phyloP scores from a whole-genome alignment of 2,329 filamentous ascomycete species.

The Epichloe gansuensis region DNA sequence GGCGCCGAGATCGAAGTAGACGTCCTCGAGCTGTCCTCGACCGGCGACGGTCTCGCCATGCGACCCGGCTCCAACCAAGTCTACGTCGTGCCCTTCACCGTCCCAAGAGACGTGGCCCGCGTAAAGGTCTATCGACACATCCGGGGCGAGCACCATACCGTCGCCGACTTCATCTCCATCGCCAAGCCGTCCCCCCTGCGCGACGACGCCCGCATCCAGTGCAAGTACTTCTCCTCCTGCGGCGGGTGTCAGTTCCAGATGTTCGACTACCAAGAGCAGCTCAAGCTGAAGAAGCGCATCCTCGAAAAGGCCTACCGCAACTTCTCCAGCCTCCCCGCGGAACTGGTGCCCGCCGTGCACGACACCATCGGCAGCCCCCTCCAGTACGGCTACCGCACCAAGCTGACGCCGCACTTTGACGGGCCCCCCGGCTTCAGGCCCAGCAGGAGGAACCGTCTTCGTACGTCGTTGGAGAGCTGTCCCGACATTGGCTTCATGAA shows the following conservation, averaged over 20 bases:
- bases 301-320: slow-evolving; percentile 86
- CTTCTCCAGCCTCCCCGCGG: slow-evolving; percentile 71
- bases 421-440: slow-evolving; percentile 49
- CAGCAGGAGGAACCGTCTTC: slow-evolving; percentile 33
- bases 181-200: slow-evolving; percentile 59
- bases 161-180: slow-evolving; percentile 73
- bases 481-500: slow-evolving; percentile 83
- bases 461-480: slow-evolving; percentile 40
- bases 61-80: slow-evolving; percentile 50
- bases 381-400: slow-evolving; percentile 89
- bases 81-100: slow-evolving; percentile 78
- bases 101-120: slow-evolving; percentile 70
- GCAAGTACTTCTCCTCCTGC: slow-evolving; percentile 77
- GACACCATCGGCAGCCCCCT: slow-evolving; percentile 79
- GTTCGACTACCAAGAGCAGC: slow-evolving; percentile 77
- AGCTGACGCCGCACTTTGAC: slow-evolving; percentile 93
- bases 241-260: slow-evolving; percentile 97
- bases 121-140: slow-evolving; percentile 70
- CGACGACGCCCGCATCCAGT: slow-evolving; percentile 64
- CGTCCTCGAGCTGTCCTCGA: slow-evolving; percentile 75
- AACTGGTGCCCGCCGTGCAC: slow-evolving; percentile 59
- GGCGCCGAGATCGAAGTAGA: slow-evolving; percentile 70
- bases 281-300: slow-evolving; percentile 70
- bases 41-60: slow-evolving; percentile 76
- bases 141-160: slow-evolving; percentile 50